Percentiles rank a stretch among this genome's conserved stretches.
phyloP scores from a whole-genome alignment of 352 stramenopile species.

The Plasmopara viticola region DNA sequence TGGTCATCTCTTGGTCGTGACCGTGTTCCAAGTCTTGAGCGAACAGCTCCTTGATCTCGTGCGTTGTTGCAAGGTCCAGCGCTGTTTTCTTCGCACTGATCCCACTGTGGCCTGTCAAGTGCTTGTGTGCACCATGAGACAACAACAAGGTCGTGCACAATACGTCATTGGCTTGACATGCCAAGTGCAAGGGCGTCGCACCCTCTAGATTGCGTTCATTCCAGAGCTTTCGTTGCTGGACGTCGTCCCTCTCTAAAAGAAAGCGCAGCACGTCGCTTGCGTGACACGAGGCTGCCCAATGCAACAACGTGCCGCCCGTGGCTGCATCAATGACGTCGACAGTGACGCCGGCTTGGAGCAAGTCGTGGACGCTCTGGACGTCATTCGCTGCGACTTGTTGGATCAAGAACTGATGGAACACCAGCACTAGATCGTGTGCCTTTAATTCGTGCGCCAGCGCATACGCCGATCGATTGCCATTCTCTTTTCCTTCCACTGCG shows the following conservation, averaged over 20 bases:
- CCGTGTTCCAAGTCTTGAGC: constrained; percentile 3
- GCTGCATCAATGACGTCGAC: constrained; percentile 44
- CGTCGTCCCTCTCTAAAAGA: constrained; percentile 36
- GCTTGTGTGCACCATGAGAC: constrained; percentile 31
- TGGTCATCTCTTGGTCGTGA: not conserved
- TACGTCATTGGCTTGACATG: constrained; percentile 46
- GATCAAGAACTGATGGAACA: constrained; percentile 85
- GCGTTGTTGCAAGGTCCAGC: constrained; percentile 43
- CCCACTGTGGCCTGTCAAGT: constrained; percentile 39
- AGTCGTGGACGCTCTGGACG: constrained; percentile 40
- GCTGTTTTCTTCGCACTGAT: constrained; percentile 52
- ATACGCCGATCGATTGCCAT: constrained; percentile 48
- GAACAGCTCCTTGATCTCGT: constrained; percentile 40
- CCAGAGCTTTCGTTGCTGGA: constrained; percentile 32
- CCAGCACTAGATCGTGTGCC: constrained; percentile 54
- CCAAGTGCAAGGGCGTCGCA: constrained; percentile 70
- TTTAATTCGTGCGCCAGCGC: constrained; percentile 52
- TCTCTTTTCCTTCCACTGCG: not conserved
- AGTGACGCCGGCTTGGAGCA: constrained; percentile 59
- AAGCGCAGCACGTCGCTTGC: constrained; percentile 43
- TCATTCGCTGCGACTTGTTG: constrained; percentile 73
- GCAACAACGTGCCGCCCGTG: constrained; percentile 57
- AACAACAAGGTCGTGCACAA: constrained; percentile 56
- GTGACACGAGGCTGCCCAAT: constrained; percentile 78
- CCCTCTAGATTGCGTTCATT: constrained; percentile 60